Evolutionary conservation across 768 basidiomycete genomes (phyloP).

Genomic region (Clavaria fumosa): DNA sequence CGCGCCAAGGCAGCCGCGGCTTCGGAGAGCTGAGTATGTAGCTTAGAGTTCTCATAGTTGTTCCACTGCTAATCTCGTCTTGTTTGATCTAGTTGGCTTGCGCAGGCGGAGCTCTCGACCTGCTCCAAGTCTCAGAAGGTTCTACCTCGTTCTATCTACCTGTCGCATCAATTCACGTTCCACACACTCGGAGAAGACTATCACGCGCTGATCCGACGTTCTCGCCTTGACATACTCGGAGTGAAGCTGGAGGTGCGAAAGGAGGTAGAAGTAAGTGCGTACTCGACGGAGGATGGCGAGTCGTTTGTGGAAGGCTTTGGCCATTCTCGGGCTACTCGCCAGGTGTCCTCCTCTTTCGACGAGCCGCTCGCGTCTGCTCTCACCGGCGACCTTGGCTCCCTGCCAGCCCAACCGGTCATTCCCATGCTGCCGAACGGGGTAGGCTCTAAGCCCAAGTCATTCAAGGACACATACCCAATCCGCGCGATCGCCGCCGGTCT

Average conservation of each 20-base stretch:
- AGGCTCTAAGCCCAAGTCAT: slow-evolving; percentile 23
- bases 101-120: slow-evolving; percentile 74
- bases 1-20: background rate
- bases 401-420: slow-evolving; percentile 28
- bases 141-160: slow-evolving; percentile 65
- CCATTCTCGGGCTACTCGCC: slow-evolving; percentile 26
- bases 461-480: slow-evolving; percentile 41
- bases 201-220: slow-evolving; percentile 56
- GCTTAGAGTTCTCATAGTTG: slow-evolving; percentile 8
- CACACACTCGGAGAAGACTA: slow-evolving; percentile 62
- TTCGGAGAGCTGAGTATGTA: slow-evolving; percentile 21
- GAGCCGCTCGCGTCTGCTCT: slow-evolving; percentile 69
- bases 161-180: slow-evolving; percentile 77
- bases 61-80: slow-evolving; percentile 7
- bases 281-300: slow-evolving; percentile 24
- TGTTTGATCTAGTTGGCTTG: slow-evolving; percentile 38
- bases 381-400: slow-evolving; percentile 38
- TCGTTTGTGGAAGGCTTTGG: slow-evolving; percentile 40
- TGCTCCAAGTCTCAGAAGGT: slow-evolving; percentile 40
- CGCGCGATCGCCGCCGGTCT: slow-evolving; percentile 36
- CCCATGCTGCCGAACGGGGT: slow-evolving; percentile 75
- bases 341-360: slow-evolving; percentile 49
- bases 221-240: slow-evolving; percentile 41
- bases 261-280: slow-evolving; percentile 53
- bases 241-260: slow-evolving; percentile 53